Base-by-base conservation (phyloP, 1,284 basidiomycete genomes). In the Cutaneotrichosporon mucoides region DNA sequence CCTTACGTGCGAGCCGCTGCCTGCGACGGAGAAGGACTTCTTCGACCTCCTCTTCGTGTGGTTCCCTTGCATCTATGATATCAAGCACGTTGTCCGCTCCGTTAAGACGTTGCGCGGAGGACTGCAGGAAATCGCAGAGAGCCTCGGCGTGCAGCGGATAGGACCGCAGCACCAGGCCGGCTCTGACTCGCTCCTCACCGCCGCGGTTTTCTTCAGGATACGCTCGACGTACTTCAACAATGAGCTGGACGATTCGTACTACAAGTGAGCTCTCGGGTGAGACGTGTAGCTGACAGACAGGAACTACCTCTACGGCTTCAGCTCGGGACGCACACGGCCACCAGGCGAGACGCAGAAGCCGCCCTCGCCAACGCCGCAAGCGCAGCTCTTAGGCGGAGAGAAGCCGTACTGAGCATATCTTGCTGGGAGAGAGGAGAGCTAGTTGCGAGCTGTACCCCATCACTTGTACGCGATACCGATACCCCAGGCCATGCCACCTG, bases 51-150 rank as follows among this genome's bases (percentile, higher is more conserved):
- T 99, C 35, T 84, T 83, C 64, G 87, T 87, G 68, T 99, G 95
- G 95, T 99, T 99, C 79, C 95, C 95, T 0, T 89, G 87, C 59
- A 88, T 97, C 59, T 98, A 96, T 77, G 95, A 99, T 77, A 92
- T 98, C 82, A 99, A 99, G 79, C 94, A 89, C 79, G 86, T 99
- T 75, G 92, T 96, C 86, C 86, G 92, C 55, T 75, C 85, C 81
- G 77, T 90, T 83, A 95, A 95, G 77, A 86, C 86, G 42, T 82
- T 97, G 68, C 92, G 95, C 74, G 95, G 94, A 15, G 92, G 94
- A 5, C 79, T 99, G 59, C 92, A 98, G 77, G 93, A 99, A 68
- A 89, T 99, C 34, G 94, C 95, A 45, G 93, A 99, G 92, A 76
- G 86, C 90, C 53, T 90, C 88, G 73, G 92, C 87, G 78, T 73